Base-by-base conservation (phyloP, 306 rosid genomes). In the Bauhinia variegata region DNA sequence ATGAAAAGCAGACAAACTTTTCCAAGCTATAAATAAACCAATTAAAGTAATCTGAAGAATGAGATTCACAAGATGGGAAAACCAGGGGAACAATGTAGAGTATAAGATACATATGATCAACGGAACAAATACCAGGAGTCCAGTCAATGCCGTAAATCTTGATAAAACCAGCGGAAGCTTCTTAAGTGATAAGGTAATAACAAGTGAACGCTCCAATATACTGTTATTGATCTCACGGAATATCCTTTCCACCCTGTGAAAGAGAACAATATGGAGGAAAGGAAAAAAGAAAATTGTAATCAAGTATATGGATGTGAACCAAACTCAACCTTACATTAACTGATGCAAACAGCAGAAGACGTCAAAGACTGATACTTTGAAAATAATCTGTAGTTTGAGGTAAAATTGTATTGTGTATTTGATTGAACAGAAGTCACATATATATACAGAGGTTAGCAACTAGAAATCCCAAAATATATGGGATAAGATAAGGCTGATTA, bases 111-210 rank as follows among this genome's bases (percentile, higher is more conserved):
- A 55, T 34, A 39, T 60, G 64, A 47, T 70, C 42, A 71, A 41
- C 28, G 39, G 23, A 65, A 73, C 49, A 67, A 14, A 52, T 89
- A 93, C 98, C 95, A 93, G 82, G 65, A 93, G 97, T 77, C 98
- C 98, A 42, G 96, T 88, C 77, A 93, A 78, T 47, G 98, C 98
- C 0, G 95, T 86, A 56, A 93, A 85, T 85, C 85, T 93, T 57
- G 86, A 77, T 61, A 93, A 76, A 60, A 88, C 98, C 62, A 83
- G 52, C 0, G 91, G 87, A 72, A 93, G 92, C 84, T 83, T 86
- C 80, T 75, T 63, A 19, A 93, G 96, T 1, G 43, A 6, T 70
- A 93, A 75, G 37, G 97, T 89, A 79, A 89, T 7, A 66, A 88
- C 85, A 68, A 93, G 90, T 9, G 96, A 89, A 63, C 75, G 83